Conservation (phyloP, 1,139 yeast species). For the Yarrowia galli region DNA sequence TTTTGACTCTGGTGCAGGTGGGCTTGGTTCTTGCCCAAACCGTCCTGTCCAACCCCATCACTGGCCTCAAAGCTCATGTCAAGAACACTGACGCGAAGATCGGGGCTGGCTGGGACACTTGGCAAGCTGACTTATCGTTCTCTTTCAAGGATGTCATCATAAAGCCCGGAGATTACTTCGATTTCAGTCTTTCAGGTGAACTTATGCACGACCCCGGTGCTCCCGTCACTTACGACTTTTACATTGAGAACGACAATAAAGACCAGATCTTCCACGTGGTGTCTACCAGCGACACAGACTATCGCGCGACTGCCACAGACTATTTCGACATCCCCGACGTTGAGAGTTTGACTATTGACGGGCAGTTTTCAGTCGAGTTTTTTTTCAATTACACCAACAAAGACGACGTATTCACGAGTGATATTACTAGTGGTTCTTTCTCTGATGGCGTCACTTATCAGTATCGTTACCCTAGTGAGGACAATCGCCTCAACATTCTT, state of each 20-base stretch:
- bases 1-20: no score
- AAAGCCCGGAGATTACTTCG: background rate
- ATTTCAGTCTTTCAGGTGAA: background rate
- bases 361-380: background rate
- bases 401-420: background rate
- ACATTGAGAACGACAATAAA: background rate
- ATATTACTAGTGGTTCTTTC: background rate
- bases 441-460: background rate
- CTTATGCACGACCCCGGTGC: background rate
- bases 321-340: background rate
- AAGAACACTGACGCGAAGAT: background rate
- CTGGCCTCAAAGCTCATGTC: background rate
- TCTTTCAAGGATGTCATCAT: background rate
- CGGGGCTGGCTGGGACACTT: background rate
- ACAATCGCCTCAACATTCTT: background rate
- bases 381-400: background rate
- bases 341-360: background rate
- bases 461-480: background rate
- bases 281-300: background rate
- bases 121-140: background rate
- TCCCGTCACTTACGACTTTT: background rate
- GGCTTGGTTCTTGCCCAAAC: no score
- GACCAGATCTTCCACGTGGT: background rate
- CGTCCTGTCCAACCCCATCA: background rate
- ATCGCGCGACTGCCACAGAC: background rate